phyloP scores from a whole-genome alignment of 2,329 filamentous ascomycete species.

The Didymellaceae sp. region DNA sequence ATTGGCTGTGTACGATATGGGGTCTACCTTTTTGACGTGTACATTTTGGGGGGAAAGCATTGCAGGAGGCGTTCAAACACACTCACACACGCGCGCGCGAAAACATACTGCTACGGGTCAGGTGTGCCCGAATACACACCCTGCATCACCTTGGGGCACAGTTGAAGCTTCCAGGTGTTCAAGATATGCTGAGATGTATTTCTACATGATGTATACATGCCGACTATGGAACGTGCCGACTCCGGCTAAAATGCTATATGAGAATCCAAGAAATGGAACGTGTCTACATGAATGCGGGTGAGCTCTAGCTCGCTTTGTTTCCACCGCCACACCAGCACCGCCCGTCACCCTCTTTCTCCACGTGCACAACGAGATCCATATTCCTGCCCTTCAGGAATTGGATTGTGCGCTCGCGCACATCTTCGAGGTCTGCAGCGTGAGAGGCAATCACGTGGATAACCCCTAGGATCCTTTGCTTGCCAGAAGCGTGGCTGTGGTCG shows the following conservation, averaged over 20 bases:
- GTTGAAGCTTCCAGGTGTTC: too few species aligned
- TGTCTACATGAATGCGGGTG: not conserved
- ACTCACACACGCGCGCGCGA: too few species aligned
- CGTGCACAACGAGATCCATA: slow-evolving; percentile 85
- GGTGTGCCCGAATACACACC: too few species aligned
- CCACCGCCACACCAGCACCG: slow-evolving; percentile 68
- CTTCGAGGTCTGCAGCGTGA: slow-evolving; percentile 75
- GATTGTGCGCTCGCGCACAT: slow-evolving; percentile 79
- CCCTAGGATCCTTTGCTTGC: slow-evolving; percentile 67
- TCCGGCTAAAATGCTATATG: slow-evolving; percentile 8
- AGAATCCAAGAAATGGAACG: not conserved
- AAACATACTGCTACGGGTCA: too few species aligned
- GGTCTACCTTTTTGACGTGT: slow-evolving; percentile 13
- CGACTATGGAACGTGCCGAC: not conserved
- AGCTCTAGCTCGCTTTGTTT: slow-evolving; percentile 30
- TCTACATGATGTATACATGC: slow-evolving; percentile 1
- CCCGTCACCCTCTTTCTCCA: slow-evolving; percentile 81
- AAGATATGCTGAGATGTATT: too few species aligned
- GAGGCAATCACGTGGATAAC: slow-evolving; percentile 86
- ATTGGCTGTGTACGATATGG: slow-evolving; percentile 7
- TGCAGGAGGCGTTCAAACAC: slow-evolving; percentile 4
- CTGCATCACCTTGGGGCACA: too few species aligned
- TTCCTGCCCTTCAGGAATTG: slow-evolving; percentile 73
- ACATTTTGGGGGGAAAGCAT: slow-evolving; percentile 18
- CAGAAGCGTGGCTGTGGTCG: slow-evolving; percentile 39